Percentiles rank a stretch among this genome's conserved stretches.
Evolutionary conservation across 345 rosid species (phyloP).

Genomic region (Hypericum perforatum): DNA sequence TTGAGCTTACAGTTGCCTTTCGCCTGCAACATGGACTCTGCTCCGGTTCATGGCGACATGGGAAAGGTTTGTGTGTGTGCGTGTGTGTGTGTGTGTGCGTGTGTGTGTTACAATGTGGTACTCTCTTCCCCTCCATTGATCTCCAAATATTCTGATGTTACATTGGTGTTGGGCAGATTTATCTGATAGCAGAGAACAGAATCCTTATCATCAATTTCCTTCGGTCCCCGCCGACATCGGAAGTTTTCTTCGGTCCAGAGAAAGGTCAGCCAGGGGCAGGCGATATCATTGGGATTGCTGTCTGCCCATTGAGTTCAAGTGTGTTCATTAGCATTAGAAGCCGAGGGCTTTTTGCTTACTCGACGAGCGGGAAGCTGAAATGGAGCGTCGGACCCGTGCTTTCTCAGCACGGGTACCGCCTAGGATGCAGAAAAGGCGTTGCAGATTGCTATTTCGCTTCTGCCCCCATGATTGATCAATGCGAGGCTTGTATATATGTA

Average conservation of each 20-base stretch:
- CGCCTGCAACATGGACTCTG: conserved; percentile 33
- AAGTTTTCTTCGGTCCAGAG: conserved; percentile 55
- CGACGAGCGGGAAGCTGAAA: conserved; percentile 29
- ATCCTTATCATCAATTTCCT: conserved; percentile 39
- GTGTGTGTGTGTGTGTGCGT: too few species aligned
- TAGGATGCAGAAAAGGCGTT: conserved; percentile 55
- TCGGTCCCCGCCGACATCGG: conserved; percentile 29
- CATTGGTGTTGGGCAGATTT: conserved; percentile 39
- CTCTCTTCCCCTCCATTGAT: conserved; percentile 3
- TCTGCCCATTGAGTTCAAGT: conserved; percentile 45
- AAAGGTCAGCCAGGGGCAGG: conserved; percentile 26
- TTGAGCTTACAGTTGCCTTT: conserved; percentile 60
- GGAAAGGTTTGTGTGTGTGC: conserved; percentile 48
- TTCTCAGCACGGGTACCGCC: conserved; percentile 43
- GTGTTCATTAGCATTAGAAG: conserved; percentile 49
- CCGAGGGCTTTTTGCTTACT: conserved; percentile 55
- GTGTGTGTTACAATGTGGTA: background rate
- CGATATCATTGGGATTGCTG: conserved; percentile 53
- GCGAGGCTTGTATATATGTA: conserved; percentile 73
- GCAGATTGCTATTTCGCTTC: conserved; percentile 57
- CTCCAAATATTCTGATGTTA: background rate
- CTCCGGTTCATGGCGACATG: conserved; percentile 57
- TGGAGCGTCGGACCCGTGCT: conserved; percentile 77
- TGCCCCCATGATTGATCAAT: conserved; percentile 56
- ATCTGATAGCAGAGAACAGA: conserved; percentile 63